Base-by-base conservation (phyloP, 495 filamentous ascomycete genomes). In the Cenococcum geophilum region DNA sequence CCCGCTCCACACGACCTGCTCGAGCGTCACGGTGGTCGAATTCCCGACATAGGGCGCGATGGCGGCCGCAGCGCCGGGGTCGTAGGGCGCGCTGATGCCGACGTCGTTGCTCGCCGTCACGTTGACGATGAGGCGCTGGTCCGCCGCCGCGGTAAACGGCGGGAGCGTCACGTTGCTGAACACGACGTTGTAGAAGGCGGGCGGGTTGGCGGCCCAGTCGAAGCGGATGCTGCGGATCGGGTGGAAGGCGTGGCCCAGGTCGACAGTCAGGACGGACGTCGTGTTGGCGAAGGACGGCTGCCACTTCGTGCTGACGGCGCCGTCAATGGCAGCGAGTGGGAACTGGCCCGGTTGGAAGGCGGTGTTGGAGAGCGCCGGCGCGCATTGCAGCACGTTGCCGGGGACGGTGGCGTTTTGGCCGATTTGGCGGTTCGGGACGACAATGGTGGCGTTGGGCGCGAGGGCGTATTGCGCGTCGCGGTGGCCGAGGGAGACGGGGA, bases 361-460 rank as follows among this genome's bases (percentile, higher is more conserved):
- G 51, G 78, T 65, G 0, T 68, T 57, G 0, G 83, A 84, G 27
- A 66, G 63, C 12, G 81, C 79, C 21, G 83, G 76, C 18, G 76
- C 76, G 73, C 87, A 91, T 75, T 92, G 88, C 0, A 83, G 76
- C 22, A 89, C 77, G 65, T 92, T 89, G 8, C 78, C 79, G 0
- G 72, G 54, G 3, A 83, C 71, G 1, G 83, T 83, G 34, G 60
- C 42, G 49, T 55, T 71, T 21, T 67, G 42, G 59, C 68, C 64
- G 47, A 78, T 76, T 25, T 76, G 73, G 4, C 86, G 81, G 70
- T 90, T 91, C 0, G 76, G 73, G 18, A 92, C 57, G 0, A 76
- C 77, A 47, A 90, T 60, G 1, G 79, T 76, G 20, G 81, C 72
- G 50, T 77, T 76, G 9, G 77, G 61, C n/a, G 73, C 65, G 4